Base-by-base conservation (phyloP, 805 yeast genomes). In the Myxozyma lipomycoides region DNA sequence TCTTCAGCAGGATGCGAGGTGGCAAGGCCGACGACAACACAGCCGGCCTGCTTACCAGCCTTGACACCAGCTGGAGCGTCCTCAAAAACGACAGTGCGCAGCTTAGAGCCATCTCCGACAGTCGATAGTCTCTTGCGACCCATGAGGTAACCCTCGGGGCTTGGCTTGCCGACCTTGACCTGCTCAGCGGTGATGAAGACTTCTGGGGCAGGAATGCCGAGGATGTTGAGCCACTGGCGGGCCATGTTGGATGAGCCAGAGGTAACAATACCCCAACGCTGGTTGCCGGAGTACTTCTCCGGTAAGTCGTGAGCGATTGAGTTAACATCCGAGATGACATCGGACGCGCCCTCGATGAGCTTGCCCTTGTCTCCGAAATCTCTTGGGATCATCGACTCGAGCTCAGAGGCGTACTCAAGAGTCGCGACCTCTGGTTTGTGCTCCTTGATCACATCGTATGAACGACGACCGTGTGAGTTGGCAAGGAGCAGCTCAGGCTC, bases 51-150 rank as follows among this genome's bases (percentile, higher is more conserved):
- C 65, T 81, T 79, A 64, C 95, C 95, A 36, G 95, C 91, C 62
- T 78, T 70, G 57, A 86, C 80, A 65, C 95, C 95, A 44, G 93
- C 90, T 52, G 89, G 91, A 41, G 95, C 95, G 66, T 86, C 95
- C 72, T 86, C 95, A 64, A 86, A 86, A 45, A 84, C 89, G 39
- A 86, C 82, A 26, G 72, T 72, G 19, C 17, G 42, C 12, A 35
- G 40, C 26, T 43, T 39, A 21, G 6, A 26, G 24, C 32, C 51
- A 15, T 34, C 22, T 6, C 19, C 19, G 4, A 36, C 64, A n/a
- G 30, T 32, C 10, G 40, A 32, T 12, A 69, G 61, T 66, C 63
- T 61, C 73, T 68, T 48, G 40, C 63, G 60, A 38, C 70, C 72
- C 35, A 61, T 61, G 48, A 59, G 74, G 73, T 86, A 86, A 48